A percentile compares a stretch with the other conserved stretches of the same genome.
Evolutionary conservation across 345 rosid genomes (phyloP).

Genomic region (Rhizophora mangle): DNA sequence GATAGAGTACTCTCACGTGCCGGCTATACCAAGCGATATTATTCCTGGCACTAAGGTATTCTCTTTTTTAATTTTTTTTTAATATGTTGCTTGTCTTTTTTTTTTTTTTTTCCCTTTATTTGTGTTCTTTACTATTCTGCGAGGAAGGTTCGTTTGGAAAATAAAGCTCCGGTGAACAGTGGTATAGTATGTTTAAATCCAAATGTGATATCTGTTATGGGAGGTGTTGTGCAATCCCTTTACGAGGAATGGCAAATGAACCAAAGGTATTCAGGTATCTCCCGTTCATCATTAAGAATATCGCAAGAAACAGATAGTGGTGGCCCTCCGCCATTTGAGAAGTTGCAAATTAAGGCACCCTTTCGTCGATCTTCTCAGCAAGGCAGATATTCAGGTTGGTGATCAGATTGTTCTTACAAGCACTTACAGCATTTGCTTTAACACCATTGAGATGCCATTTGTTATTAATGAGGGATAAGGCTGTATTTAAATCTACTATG

Average conservation of each 20-base stretch:
- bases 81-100: neutral
- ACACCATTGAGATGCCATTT: neutral
- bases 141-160: slow-evolving; percentile 76
- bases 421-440: neutral
- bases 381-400: slow-evolving; percentile 28
- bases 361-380: slow-evolving; percentile 30
- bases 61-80: neutral
- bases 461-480: neutral
- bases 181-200: slow-evolving; percentile 72
- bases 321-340: slow-evolving; percentile 85
- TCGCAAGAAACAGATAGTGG: slow-evolving; percentile 46
- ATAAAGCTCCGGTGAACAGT: slow-evolving; percentile 52
- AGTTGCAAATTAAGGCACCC: slow-evolving; percentile 54
- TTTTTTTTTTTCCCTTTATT: neutral
- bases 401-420: slow-evolving; percentile 6
- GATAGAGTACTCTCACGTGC: slow-evolving; percentile 60
- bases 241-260: slow-evolving; percentile 91
- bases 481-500: neutral
- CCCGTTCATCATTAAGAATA: slow-evolving; percentile 51
- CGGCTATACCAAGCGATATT: slow-evolving; percentile 50
- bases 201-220: slow-evolving; percentile 56
- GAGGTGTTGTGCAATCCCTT: slow-evolving; percentile 78
- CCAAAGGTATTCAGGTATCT: slow-evolving; percentile 54
- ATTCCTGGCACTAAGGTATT: slow-evolving; percentile 88
- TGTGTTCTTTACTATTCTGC: slow-evolving; percentile 8